phyloP scores from a whole-genome alignment of 2,329 filamentous ascomycete species.

The Fusarium sp. region DNA sequence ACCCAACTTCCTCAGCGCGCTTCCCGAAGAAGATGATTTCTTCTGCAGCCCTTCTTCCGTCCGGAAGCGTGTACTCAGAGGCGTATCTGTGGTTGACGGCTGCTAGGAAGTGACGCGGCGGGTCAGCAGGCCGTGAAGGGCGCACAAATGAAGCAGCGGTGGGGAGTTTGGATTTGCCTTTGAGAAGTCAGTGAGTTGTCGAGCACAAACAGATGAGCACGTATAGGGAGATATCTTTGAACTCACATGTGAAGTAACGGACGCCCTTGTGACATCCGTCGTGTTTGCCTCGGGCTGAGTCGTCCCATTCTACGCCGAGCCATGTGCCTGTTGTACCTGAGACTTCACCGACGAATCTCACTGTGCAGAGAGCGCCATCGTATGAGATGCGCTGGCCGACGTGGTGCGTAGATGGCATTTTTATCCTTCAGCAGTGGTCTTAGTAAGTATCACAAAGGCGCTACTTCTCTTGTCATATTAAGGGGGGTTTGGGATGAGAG shows the following conservation, averaged over 20 bases:
- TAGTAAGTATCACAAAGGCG: background rate
- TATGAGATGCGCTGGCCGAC: slow-evolving; percentile 84
- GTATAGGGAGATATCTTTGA: background rate
- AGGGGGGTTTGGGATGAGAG: background rate
- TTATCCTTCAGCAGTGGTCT: background rate
- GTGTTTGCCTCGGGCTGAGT: slow-evolving; percentile 87
- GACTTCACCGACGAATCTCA: slow-evolving; percentile 84
- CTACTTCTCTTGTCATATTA: background rate
- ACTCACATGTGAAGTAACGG: slow-evolving; percentile 84
- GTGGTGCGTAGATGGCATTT: slow-evolving; percentile 56
- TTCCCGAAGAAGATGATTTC: slow-evolving; percentile 80
- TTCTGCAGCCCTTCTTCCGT: slow-evolving; percentile 51
- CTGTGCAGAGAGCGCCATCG: slow-evolving; percentile 80
- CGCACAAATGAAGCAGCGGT: slow-evolving; percentile 90
- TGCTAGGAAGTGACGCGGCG: slow-evolving; percentile 77
- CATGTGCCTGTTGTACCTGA: slow-evolving; percentile 81
- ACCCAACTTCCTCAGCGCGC: slow-evolving; percentile 91
- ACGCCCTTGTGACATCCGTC: slow-evolving; percentile 83
- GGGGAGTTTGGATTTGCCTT: slow-evolving; percentile 70
- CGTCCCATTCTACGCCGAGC: slow-evolving; percentile 98
- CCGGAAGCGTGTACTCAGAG: slow-evolving; percentile 57
- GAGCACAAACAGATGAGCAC: background rate
- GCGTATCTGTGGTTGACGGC: slow-evolving; percentile 89
- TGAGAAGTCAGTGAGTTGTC: slow-evolving; percentile 1
- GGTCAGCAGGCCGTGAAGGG: slow-evolving; percentile 76